A percentile compares a stretch with the other conserved stretches of the same genome.
Evolutionary conservation across 768 basidiomycete genomes (phyloP).

Genomic region (Hericium erinaceus): DNA sequence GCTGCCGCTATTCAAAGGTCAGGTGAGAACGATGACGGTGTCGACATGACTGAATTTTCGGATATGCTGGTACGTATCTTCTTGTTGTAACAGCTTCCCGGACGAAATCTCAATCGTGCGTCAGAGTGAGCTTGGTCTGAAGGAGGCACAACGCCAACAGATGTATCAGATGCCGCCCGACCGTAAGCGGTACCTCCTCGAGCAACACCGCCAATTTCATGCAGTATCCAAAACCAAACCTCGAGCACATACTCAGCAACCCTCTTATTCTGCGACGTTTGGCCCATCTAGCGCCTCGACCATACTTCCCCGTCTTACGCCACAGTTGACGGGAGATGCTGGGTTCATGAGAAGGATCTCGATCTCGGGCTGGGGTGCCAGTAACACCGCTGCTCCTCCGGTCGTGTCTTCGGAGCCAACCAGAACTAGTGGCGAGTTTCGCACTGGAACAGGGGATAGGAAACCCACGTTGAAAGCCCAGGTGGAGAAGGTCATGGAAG

Average conservation of each 20-base stretch:
- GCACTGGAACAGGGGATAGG: conserved; percentile 7
- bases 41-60: conserved; percentile 48
- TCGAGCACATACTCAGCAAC: conserved; percentile 18
- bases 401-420: conserved; percentile 23
- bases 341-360: conserved; percentile 62
- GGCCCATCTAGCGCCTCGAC: conserved; percentile 50
- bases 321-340: conserved; percentile 69
- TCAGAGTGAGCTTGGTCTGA: conserved; percentile 66
- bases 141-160: conserved; percentile 53
- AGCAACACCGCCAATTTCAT: conserved; percentile 40
- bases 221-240: conserved; percentile 24
- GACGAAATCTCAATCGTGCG: neutral
- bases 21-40: conserved; percentile 18
- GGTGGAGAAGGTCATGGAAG: conserved; percentile 5
- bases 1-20: too few species aligned
- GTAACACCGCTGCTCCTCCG: conserved; percentile 25
- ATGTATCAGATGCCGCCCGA: conserved; percentile 54
- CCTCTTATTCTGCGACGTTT: conserved; percentile 41
- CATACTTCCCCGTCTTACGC: conserved; percentile 57
- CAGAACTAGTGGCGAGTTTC: conserved; percentile 32
- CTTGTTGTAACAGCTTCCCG: neutral
- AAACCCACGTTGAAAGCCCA: neutral
- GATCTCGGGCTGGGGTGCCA: conserved; percentile 48
- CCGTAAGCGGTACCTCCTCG: conserved; percentile 59
- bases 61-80: conserved; percentile 50